A percentile compares a stretch with the other conserved stretches of the same genome.
Conservation (phyloP, 176 grass and related monocot species). For the Dendrocalamus sinicus region DNA sequence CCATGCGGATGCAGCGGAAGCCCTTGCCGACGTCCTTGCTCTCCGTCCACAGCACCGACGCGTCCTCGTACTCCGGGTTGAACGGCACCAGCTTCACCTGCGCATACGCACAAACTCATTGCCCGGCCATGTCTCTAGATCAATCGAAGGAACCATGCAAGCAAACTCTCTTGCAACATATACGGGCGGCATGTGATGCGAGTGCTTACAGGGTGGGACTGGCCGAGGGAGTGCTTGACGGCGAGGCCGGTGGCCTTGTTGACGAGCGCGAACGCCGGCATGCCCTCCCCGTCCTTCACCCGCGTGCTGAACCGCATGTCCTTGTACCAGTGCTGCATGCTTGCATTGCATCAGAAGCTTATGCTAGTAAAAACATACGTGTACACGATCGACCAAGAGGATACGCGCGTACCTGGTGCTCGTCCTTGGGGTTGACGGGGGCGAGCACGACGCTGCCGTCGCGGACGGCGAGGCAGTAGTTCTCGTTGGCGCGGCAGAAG, state of each 20-base stretch:
- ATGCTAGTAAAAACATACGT: no score
- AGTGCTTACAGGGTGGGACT: slow-evolving; percentile 60
- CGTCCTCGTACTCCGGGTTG: slow-evolving; percentile 57
- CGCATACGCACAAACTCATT: not conserved
- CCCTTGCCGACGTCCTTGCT: slow-evolving; percentile 66
- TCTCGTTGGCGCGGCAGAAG: slow-evolving; percentile 61
- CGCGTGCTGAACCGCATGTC: slow-evolving; percentile 66
- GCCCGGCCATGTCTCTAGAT: no score
- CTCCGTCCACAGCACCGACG: slow-evolving; percentile 80
- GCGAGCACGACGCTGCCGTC: slow-evolving; percentile 61
- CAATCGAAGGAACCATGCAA: no score
- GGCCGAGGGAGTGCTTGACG: slow-evolving; percentile 79
- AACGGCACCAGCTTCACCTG: slow-evolving; percentile 59
- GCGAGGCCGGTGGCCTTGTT: slow-evolving; percentile 73
- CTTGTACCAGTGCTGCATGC: slow-evolving; percentile 75
- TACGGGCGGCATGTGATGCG: not conserved
- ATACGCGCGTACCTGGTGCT: slow-evolving; percentile 44
- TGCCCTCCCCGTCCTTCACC: slow-evolving; percentile 69
- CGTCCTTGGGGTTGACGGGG: slow-evolving; percentile 46
- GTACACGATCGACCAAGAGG: no score
- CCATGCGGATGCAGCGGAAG: slow-evolving; percentile 88
- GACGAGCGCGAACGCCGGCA: slow-evolving; percentile 70
- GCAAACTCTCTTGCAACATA: no score
- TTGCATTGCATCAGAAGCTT: not conserved
- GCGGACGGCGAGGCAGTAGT: slow-evolving; percentile 60